A percentile compares a stretch with the other conserved stretches of the same genome.
Evolutionary conservation across 768 basidiomycete species (phyloP).

Genomic region (Termitomyces sp.): DNA sequence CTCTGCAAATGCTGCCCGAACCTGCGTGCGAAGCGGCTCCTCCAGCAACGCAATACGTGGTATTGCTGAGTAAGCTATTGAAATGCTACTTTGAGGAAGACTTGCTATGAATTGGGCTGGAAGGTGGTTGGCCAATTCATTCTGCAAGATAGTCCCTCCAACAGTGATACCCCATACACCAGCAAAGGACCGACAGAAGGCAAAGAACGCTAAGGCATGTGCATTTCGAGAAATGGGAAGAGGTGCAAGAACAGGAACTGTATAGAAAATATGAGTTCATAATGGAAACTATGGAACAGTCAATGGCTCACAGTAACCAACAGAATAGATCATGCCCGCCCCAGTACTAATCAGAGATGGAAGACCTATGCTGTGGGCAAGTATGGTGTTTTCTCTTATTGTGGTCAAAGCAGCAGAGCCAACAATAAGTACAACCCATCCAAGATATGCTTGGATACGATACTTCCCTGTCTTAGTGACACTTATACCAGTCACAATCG

Average conservation of each 20-base stretch:
- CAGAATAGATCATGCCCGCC: background rate
- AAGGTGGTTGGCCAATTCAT: conserved; percentile 37
- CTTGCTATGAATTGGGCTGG: conserved; percentile 32
- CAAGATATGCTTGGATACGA: background rate
- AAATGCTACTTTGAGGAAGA: conserved; percentile 29
- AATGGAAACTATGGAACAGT: no score
- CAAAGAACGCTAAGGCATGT: conserved; percentile 40
- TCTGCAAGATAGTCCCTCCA: conserved; percentile 47
- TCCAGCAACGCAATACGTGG: conserved; percentile 35
- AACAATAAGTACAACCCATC: background rate
- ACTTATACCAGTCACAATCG: conserved; percentile 27
- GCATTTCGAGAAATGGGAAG: conserved; percentile 35
- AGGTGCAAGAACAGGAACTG: conserved; percentile 47
- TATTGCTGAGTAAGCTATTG: conserved; percentile 44
- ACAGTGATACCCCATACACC: conserved; percentile 50
- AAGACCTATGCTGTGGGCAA: conserved; percentile 5
- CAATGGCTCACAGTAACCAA: background rate
- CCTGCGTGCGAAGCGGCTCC: conserved; percentile 18
- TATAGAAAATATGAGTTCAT: no score
- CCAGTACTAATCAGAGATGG: background rate
- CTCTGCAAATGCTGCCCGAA: conserved; percentile 10
- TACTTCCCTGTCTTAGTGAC: conserved; percentile 1
- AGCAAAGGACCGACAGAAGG: conserved; percentile 32
- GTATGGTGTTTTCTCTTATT: background rate
- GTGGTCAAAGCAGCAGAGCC: background rate